These are phyloP conservation scores for Cucumis hystrix DNA, from an alignment of 306 rosid genomes.

Conservation along the genomic window DNA sequence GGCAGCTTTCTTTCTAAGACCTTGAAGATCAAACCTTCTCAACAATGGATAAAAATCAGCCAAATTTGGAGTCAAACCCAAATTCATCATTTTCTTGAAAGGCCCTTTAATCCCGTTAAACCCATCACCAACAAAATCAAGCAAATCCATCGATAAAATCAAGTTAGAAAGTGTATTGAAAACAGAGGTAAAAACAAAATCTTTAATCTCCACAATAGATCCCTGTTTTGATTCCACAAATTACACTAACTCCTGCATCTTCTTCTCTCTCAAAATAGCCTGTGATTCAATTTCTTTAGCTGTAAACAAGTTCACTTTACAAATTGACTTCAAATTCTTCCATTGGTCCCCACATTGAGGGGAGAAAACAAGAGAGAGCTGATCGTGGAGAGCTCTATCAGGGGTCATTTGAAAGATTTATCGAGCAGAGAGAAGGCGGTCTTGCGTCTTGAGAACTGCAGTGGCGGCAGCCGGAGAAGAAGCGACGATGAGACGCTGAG, in stretches of 20 bases:
- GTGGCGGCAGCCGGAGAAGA: background rate
- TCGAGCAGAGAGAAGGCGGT: background rate
- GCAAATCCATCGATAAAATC: background rate
- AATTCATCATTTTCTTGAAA: background rate
- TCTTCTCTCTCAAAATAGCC: background rate
- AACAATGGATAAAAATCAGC: background rate
- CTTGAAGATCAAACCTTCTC: background rate
- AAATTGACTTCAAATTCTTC: background rate
- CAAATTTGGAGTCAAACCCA: constrained; percentile 4
- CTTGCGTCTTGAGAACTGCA: constrained; percentile 5
- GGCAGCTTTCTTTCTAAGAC: background rate
- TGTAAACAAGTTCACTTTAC: background rate
- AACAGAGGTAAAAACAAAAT: background rate
- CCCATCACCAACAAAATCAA: background rate
- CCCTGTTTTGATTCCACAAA: background rate
- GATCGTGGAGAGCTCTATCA: background rate
- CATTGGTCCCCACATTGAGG: background rate
- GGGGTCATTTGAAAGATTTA: background rate
- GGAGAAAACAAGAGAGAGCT: background rate
- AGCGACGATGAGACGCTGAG: background rate
- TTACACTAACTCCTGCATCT: background rate
- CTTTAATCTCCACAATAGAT: background rate
- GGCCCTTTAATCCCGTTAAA: background rate
- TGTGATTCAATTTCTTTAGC: background rate
- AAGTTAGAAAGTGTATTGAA: constrained; percentile 1